Evolutionary conservation across 2,329 filamentous ascomycete genomes (phyloP).

Genomic region (Dothideomycetes sp.): DNA sequence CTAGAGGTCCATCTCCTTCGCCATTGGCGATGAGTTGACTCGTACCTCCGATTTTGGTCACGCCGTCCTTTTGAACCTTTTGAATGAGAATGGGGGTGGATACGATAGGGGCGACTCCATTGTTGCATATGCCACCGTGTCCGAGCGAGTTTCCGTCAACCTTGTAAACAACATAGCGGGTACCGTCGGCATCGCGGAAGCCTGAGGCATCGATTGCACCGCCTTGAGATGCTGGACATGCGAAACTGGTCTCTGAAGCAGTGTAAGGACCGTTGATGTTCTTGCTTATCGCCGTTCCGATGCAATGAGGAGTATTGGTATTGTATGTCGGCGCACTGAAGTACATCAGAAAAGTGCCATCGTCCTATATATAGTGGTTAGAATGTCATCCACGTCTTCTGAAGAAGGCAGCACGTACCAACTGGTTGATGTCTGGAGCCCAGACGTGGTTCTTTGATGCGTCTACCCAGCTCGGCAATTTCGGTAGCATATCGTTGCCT

Average conservation of each 20-base stretch:
- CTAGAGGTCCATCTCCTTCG: constrained; percentile 19
- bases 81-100: constrained; percentile 23
- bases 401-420: constrained; percentile 14
- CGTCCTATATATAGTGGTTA: constrained; percentile 10
- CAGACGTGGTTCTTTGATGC: constrained; percentile 22
- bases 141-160: constrained; percentile 23
- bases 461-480: constrained; percentile 23
- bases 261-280: constrained; percentile 21
- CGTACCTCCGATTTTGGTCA: constrained; percentile 18
- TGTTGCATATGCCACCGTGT: constrained; percentile 20
- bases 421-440: constrained; percentile 27
- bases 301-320: constrained; percentile 20
- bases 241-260: constrained; percentile 19
- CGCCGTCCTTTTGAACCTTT: constrained; percentile 20
- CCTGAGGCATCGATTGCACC: constrained; percentile 23
- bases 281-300: constrained; percentile 20
- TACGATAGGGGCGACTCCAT: constrained; percentile 14
- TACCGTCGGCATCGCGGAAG: constrained; percentile 20
- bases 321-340: constrained; percentile 20
- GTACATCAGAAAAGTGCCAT: constrained; percentile 24
- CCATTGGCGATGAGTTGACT: constrained; percentile 20
- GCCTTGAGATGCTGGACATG: constrained; percentile 21
- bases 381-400: too few relatives aligned
- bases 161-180: constrained; percentile 23
- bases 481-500: constrained; percentile 24